A percentile compares a stretch with the other conserved stretches of the same genome.
phyloP scores from a whole-genome alignment of 352 stramenopile species.

The Phytophthora citrophthora region DNA sequence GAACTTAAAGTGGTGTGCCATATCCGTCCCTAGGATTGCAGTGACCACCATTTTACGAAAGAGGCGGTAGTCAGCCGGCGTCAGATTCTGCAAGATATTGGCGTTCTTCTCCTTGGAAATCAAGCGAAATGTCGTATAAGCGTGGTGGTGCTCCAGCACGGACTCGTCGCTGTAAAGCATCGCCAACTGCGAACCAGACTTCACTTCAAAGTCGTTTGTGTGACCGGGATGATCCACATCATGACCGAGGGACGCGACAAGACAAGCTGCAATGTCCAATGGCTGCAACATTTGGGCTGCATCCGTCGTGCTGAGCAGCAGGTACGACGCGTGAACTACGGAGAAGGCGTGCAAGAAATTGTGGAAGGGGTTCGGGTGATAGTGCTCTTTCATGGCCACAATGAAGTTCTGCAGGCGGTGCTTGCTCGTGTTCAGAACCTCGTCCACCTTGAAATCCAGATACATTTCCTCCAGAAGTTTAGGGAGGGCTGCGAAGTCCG shows the following conservation, averaged over 20 bases:
- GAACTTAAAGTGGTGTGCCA: constrained; percentile 91
- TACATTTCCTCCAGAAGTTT: constrained; percentile 79
- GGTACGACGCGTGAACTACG: constrained; percentile 86
- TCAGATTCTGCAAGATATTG: constrained; percentile 86
- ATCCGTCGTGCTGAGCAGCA: constrained; percentile 81
- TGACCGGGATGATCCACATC: constrained; percentile 92
- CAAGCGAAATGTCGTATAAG: constrained; percentile 86
- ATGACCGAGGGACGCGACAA: constrained; percentile 90
- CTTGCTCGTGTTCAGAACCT: constrained; percentile 65
- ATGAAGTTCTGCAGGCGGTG: constrained; percentile 81
- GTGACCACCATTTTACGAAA: constrained; percentile 90
- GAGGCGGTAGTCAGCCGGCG: constrained; percentile 72
- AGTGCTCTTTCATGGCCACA: constrained; percentile 79
- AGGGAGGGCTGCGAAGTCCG: constrained; percentile 55
- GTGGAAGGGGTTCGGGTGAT: constrained; percentile 92
- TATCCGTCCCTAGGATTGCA: constrained; percentile 91
- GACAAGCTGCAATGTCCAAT: constrained; percentile 83
- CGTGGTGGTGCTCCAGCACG: constrained; percentile 91
- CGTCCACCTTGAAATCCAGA: constrained; percentile 72
- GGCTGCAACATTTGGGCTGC: constrained; percentile 73
- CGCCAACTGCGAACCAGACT: constrained; percentile 77
- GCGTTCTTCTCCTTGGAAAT: constrained; percentile 84
- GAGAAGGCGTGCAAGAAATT: constrained; percentile 92
- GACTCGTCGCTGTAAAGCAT: constrained; percentile 91
- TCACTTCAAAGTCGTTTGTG: constrained; percentile 91